Evolutionary conservation across 2,329 filamentous ascomycete genomes (phyloP), one percentile per base, ranked within the genome.

Genomic region (Dryadomyces sulphureus): DNA sequence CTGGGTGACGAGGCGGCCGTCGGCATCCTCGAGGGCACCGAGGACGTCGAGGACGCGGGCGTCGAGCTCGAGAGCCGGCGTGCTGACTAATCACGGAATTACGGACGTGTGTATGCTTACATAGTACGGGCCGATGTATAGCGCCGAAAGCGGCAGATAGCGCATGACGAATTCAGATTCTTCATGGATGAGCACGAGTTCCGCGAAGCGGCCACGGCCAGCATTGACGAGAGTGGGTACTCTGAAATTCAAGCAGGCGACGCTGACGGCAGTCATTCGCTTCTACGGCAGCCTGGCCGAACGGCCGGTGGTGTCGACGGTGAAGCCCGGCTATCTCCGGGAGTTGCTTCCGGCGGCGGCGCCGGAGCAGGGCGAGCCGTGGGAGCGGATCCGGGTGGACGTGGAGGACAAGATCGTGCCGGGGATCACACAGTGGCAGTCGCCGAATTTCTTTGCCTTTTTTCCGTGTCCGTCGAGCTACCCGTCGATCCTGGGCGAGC

Each of bases 391-490:
- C 57, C 84, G 87, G 55, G 71, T 77, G 48, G 90, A 96, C 59
- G 79, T 96, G 44, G 81, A 89, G 55, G 66, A 73, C 39, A 85
- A 92, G 60, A 94, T 96, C 58, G 77, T 94, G 59, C 90, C 90
- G 0, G 90, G 90, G 6, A 70, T 96, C 46, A 95, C 90, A 0
- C 90, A 95, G 65, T 96, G 90, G 73, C 82, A 94, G 60, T 86
- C 81, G 2, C 90, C 87, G 16, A 88, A 90, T 59, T 96, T 94
- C 71, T 86, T 95, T 77, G 90, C 90, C 39, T 96, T 93, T 70
- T 96, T 92, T 65, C 84, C 90, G 1, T 86, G 86, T 43, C 79
- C 77, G 21, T 79, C 81, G 45, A 85, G 82, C 32, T 95, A 82
- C 59, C 88, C 90, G 0, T 77, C 80, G 24, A 90, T 94, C 61